Evolutionary conservation across 306 rosid species (phyloP), one percentile per base, ranked within the genome.

Genomic region (Heteromeles arbutifolia): DNA sequence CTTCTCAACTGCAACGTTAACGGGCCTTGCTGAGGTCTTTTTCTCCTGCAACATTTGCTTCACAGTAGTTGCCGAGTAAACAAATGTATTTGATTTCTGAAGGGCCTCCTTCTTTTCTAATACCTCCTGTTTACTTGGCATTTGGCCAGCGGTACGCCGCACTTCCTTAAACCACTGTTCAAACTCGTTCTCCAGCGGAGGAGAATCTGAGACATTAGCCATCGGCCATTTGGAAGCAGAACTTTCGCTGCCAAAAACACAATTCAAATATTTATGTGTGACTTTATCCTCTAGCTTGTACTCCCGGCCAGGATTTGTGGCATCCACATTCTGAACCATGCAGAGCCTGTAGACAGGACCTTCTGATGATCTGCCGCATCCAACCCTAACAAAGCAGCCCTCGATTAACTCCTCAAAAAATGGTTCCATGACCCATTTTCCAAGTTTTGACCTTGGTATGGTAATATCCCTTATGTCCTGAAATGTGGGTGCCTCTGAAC

Each of bases 351-450:
- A 90, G 21, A 83, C 80, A 58, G 96, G 83, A 75, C 86, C 83
- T 37, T 32, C 70, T 0, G 83, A 70, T 21, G 88, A 86, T 58
- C 56, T 88, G 67, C 92, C 88, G 18, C 84, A 66, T 45, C 90
- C 96, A 79, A 90, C 61, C 70, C 96, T 86, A 58, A 90, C 96
- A 79, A 90, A 88, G 79, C 92, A 88, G 28, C 88, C 96, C 63
- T 71, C 89, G 44, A 88, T 81, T 39, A 90, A 67, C 65, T 88
- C 89, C 71, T 90, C 92, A 69, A 90, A 90, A 74, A 88, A 86
- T 18, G 96, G 96, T 68, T 90, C 90, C 73, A 76, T 83, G 72
- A 85, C 66, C 92, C 92, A 90, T 74, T 88, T 90, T 26, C 63
- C 89, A 34, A 90, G 88, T 80, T 79, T 86, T 62, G 89, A 90